phyloP scores from a whole-genome alignment of 257 asterid species.

The Forsythia viridissima region DNA sequence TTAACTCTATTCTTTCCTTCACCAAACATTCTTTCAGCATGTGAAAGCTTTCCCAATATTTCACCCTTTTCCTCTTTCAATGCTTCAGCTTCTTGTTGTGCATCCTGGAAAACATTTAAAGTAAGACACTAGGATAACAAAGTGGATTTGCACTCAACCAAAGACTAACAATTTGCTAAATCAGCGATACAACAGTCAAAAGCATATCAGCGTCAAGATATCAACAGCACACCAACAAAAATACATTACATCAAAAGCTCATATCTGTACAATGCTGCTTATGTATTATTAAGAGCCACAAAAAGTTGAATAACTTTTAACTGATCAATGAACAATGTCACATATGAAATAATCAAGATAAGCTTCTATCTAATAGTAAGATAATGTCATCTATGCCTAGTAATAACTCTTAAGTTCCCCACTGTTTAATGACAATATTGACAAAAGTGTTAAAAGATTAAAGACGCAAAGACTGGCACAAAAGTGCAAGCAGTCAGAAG shows the following conservation, averaged over 20 bases:
- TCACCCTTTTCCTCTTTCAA: conserved; percentile 74
- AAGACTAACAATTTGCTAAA: not conserved
- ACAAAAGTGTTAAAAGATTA: conserved; percentile 13
- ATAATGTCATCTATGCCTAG: not conserved
- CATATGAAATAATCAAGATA: not conserved
- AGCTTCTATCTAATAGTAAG: not conserved
- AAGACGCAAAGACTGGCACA: conserved; percentile 2
- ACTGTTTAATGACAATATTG: not conserved
- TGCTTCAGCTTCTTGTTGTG: conserved; percentile 57
- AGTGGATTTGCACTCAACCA: conserved; percentile 8
- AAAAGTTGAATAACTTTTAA: not conserved
- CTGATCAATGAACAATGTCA: not conserved
- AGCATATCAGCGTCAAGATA: conserved; percentile 1
- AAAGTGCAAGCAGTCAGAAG: conserved; percentile 1
- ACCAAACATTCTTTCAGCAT: conserved; percentile 57
- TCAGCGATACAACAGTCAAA: not conserved
- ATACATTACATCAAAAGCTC: conserved; percentile 13
- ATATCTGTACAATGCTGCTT: not conserved
- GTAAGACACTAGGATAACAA: conserved; percentile 1
- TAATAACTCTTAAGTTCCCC: not conserved
- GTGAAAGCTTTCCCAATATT: conserved; percentile 55
- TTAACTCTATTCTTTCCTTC: conserved; percentile 75
- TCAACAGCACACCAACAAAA: not conserved
- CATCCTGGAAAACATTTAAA: conserved; percentile 60
- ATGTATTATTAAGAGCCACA: not conserved